Percentiles rank a stretch among this genome's conserved stretches.
Evolutionary conservation across 2,329 filamentous ascomycete species (phyloP).

Genomic region (Intubia oerlemansii): DNA sequence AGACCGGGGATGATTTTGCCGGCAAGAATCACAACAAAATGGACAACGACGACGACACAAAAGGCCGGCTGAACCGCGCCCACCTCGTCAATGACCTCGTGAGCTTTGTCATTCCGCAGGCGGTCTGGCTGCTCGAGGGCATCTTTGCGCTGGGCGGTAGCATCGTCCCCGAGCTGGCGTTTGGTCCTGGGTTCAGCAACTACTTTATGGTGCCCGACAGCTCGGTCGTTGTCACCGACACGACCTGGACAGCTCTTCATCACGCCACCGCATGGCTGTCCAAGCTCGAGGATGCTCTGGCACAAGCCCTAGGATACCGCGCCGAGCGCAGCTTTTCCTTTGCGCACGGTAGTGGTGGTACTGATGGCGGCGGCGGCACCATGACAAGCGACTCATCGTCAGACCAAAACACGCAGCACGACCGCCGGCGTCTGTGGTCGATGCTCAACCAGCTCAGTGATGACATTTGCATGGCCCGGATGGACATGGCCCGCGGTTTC

Average conservation of each 20-base stretch:
- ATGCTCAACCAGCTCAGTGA: conserved; percentile 5
- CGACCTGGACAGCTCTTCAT: background rate
- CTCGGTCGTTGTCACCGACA: background rate
- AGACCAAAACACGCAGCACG: background rate
- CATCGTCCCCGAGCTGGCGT: background rate
- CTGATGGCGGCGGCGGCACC: too few relatives aligned
- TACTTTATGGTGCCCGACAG: conserved; percentile 2
- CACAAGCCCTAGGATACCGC: conserved; percentile 7
- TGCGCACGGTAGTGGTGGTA: too few relatives aligned
- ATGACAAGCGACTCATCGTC: background rate
- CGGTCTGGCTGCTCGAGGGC: conserved; percentile 2
- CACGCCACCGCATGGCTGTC: conserved; percentile 3
- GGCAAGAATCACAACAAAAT: too few relatives aligned
- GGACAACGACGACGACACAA: too few relatives aligned
- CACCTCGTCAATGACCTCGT: conserved; percentile 4
- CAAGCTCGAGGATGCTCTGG: conserved; percentile 4
- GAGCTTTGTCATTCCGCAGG: conserved; percentile 4
- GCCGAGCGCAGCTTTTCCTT: background rate
- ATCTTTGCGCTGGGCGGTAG: conserved; percentile 4
- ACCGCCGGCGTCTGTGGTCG: conserved; percentile 2
- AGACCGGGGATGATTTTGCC: too few relatives aligned
- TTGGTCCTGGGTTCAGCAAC: background rate
- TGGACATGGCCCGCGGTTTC: conserved; percentile 1
- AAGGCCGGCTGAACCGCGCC: conserved; percentile 1
- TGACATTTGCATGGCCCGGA: conserved; percentile 2